Conservation (phyloP, 345 rosid species). For the Hibiscus mutabilis region DNA sequence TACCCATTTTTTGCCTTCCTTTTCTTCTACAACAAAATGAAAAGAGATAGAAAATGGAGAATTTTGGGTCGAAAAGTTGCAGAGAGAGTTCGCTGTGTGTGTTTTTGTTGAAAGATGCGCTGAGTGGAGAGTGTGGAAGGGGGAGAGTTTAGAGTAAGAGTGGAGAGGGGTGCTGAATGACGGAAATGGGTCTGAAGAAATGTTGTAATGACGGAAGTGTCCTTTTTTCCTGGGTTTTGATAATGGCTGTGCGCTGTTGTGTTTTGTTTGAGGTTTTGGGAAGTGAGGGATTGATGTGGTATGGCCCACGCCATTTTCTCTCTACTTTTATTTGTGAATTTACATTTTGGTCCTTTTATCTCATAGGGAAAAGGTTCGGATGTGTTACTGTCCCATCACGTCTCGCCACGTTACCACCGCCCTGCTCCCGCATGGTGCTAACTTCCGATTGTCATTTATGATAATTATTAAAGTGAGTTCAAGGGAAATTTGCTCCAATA, state of each 20-base stretch:
- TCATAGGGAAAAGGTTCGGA: not conserved
- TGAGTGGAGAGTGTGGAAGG: slow-evolving; percentile 14
- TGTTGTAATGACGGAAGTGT: slow-evolving; percentile 17
- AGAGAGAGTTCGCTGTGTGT: slow-evolving; percentile 9
- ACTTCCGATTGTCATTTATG: too few species aligned
- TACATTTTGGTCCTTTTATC: too few species aligned
- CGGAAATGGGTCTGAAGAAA: slow-evolving; percentile 11
- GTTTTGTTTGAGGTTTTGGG: not conserved
- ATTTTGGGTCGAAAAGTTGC: not conserved
- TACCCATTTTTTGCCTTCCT: slow-evolving; percentile 37
- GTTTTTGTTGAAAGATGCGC: too few species aligned
- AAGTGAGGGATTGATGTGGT: not conserved
- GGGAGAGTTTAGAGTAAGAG: slow-evolving; percentile 9
- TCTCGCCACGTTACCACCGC: not conserved
- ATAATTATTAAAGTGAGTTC: too few species aligned
- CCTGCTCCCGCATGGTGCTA: not conserved
- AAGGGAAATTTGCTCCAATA: too few species aligned
- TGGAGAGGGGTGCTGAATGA: slow-evolving; percentile 20
- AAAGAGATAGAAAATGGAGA: slow-evolving; percentile 6
- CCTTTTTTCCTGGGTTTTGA: not conserved
- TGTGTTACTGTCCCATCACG: not conserved
- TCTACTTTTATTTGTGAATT: too few species aligned
- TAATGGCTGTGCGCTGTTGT: slow-evolving; percentile 12
- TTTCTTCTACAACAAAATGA: not conserved
- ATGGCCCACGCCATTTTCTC: too few species aligned